Percentiles rank a stretch among this genome's conserved stretches.
Conservation (phyloP, 306 rosid genomes). For the Luffa aegyptiaca region DNA sequence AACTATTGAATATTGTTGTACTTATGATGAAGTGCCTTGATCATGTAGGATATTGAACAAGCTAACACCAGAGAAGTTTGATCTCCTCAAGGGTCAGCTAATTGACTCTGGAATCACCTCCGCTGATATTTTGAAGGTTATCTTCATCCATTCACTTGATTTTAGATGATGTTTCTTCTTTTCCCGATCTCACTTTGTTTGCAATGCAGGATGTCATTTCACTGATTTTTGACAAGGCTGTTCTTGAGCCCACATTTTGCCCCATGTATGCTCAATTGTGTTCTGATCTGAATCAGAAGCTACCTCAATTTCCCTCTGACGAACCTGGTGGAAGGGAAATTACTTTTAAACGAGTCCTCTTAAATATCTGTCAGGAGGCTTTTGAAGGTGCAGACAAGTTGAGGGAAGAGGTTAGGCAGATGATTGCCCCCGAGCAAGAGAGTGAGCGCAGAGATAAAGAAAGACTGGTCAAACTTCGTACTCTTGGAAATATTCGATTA, state of each 20-base stretch:
- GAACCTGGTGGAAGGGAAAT: slow-evolving; percentile 83
- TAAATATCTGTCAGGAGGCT: slow-evolving; percentile 92
- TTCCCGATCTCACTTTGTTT: slow-evolving; percentile 4
- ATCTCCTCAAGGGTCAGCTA: slow-evolving; percentile 91
- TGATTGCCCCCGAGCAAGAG: slow-evolving; percentile 90
- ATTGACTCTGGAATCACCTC: slow-evolving; percentile 87
- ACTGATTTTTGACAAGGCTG: slow-evolving; percentile 92
- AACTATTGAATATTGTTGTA: background rate
- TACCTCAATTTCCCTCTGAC: slow-evolving; percentile 81
- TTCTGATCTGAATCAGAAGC: slow-evolving; percentile 72
- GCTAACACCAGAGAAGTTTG: slow-evolving; percentile 98
- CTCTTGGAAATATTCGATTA: slow-evolving; percentile 88
- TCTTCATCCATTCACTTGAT: background rate
- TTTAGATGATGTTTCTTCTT: background rate
- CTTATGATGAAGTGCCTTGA: background rate
- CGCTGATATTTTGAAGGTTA: slow-evolving; percentile 86
- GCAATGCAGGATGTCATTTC: slow-evolving; percentile 75
- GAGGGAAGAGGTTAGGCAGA: slow-evolving; percentile 70
- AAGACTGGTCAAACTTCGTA: slow-evolving; percentile 68
- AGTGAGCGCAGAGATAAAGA: slow-evolving; percentile 78
- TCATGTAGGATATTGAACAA: slow-evolving; percentile 82
- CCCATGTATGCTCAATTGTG: slow-evolving; percentile 95
- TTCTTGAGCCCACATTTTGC: slow-evolving; percentile 96
- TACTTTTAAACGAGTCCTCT: slow-evolving; percentile 77
- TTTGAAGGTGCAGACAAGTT: slow-evolving; percentile 85